phyloP scores from a whole-genome alignment of 495 filamentous ascomycete species.

The Aspergillus bertholletiae region DNA sequence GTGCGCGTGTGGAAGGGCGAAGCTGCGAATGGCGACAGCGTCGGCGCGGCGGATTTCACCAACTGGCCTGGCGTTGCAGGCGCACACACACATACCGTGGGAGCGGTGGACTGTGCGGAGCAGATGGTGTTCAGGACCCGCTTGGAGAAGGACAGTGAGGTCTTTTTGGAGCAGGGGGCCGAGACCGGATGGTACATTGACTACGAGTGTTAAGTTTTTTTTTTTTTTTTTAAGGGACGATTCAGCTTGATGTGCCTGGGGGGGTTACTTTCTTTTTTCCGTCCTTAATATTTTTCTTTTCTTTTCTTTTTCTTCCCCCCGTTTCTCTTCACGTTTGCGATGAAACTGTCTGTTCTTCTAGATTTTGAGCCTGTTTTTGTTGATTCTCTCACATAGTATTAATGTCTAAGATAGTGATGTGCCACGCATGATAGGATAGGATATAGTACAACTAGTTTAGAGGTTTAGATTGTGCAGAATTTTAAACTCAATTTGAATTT shows the following conservation, averaged over 20 bases:
- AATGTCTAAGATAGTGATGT: no score
- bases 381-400: no score
- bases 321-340: no score
- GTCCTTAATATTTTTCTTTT: not conserved
- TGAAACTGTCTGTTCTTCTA: no score
- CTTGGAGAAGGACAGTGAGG: not conserved
- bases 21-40: not conserved
- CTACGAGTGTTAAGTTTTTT: not conserved
- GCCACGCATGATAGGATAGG: no score
- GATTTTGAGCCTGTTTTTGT: no score
- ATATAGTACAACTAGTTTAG: no score
- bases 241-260: no score
- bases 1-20: not conserved
- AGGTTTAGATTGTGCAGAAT: no score
- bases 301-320: not conserved
- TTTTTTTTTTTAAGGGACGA: not conserved
- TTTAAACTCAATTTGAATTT: no score
- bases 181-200: conserved; percentile 4
- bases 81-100: not conserved
- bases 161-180: conserved; percentile 2
- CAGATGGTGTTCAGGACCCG: not conserved
- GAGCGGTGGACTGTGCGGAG: not conserved
- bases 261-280: no score
- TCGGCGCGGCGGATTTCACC: not conserved
- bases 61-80: not conserved